These are phyloP conservation scores for Nannizziopsis barbatae DNA, from an alignment of 2,329 filamentous ascomycete species.

Conservation along the genomic window DNA sequence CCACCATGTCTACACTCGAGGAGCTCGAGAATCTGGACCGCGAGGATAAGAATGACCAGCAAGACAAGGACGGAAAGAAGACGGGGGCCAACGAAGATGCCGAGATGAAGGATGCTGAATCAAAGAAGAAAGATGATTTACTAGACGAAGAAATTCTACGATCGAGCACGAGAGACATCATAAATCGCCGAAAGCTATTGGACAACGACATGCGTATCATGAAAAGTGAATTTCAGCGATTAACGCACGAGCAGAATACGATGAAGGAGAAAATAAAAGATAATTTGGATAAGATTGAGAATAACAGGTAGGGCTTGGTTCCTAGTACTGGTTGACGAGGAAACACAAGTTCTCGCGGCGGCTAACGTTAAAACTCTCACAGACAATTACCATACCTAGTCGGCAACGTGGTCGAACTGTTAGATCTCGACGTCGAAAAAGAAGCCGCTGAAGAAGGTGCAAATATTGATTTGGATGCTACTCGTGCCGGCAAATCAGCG, in stretches of 20 bases:
- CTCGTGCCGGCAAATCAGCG: slow-evolving; percentile 90
- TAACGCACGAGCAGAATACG: slow-evolving; percentile 86
- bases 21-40: slow-evolving; percentile 83
- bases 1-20: slow-evolving; percentile 75
- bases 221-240: slow-evolving; percentile 89
- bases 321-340: background rate
- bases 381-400: slow-evolving; percentile 97
- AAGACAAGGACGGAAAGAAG: slow-evolving; percentile 47
- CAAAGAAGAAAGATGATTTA: slow-evolving; percentile 62
- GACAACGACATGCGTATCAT: slow-evolving; percentile 98
- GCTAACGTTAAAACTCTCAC: slow-evolving; percentile 7
- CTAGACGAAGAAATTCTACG: slow-evolving; percentile 88
- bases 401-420: slow-evolving; percentile 92
- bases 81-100: slow-evolving; percentile 58
- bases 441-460: slow-evolving; percentile 96
- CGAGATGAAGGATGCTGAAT: slow-evolving; percentile 79
- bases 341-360: background rate
- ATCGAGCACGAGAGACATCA: slow-evolving; percentile 88
- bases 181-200: slow-evolving; percentile 77
- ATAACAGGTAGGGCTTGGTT: slow-evolving; percentile 63
- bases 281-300: slow-evolving; percentile 96
- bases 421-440: slow-evolving; percentile 90
- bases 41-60: slow-evolving; percentile 51
- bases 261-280: slow-evolving; percentile 99
- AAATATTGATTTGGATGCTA: slow-evolving; percentile 96